Evolutionary conservation across 192 early-diverging fungal genomes (phyloP).

Genomic region (Podila epigama): DNA sequence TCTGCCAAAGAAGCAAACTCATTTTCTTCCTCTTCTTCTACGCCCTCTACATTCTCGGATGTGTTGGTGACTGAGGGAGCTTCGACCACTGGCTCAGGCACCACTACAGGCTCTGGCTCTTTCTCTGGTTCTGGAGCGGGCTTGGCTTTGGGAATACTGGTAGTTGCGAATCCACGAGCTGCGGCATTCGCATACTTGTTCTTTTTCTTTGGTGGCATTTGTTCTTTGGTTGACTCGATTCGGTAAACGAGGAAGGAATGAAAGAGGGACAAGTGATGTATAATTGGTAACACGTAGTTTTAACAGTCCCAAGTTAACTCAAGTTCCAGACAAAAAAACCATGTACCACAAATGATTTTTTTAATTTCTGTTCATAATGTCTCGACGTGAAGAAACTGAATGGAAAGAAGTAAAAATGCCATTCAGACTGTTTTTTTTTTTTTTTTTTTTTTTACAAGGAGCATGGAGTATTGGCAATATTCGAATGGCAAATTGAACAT

Average conservation of each 20-base stretch:
- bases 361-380: too few relatives aligned
- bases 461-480: background rate
- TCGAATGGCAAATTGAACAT: background rate
- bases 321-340: too few relatives aligned
- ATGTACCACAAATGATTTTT: too few relatives aligned
- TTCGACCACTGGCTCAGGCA: conserved; percentile 21
- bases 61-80: background rate
- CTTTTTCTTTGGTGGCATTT: conserved; percentile 48
- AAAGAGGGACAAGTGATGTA: too few relatives aligned
- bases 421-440: background rate
- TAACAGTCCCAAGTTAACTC: too few relatives aligned
- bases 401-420: background rate
- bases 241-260: too few relatives aligned
- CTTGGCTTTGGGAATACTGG: conserved; percentile 45
- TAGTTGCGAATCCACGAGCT: conserved; percentile 47
- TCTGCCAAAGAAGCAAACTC: conserved; percentile 46
- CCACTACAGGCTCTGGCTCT: conserved; percentile 29
- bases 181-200: conserved; percentile 48
- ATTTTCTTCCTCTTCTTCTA: conserved; percentile 28
- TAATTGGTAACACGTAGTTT: too few relatives aligned
- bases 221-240: too few relatives aligned
- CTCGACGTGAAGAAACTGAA: background rate
- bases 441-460: background rate
- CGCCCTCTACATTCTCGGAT: background rate
- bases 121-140: background rate